Conservation (phyloP, 495 filamentous ascomycete genomes). For the Talaromyces proteolyticus region DNA sequence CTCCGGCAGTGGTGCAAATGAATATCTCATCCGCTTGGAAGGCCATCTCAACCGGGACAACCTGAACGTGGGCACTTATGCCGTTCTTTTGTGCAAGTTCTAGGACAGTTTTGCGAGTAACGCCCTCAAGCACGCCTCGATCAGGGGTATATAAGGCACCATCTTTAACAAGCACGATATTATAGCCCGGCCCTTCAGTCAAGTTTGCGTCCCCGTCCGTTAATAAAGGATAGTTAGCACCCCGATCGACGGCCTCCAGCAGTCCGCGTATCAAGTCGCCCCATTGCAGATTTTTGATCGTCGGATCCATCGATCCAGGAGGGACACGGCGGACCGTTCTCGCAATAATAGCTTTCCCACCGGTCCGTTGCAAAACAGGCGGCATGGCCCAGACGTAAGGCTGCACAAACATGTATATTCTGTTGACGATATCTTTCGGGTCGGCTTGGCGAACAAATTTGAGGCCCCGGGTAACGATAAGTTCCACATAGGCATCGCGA, state of each 20-base stretch:
- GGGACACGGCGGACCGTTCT: conserved; percentile 29
- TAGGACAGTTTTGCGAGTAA: conserved; percentile 28
- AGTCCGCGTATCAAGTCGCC: conserved; percentile 29
- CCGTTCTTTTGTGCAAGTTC: conserved; percentile 18
- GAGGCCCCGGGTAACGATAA: conserved; percentile 35
- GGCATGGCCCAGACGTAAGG: conserved; percentile 35
- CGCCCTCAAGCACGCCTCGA: conserved; percentile 25
- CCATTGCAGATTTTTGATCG: conserved; percentile 37
- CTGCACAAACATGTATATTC: conserved; percentile 29
- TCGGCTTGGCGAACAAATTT: conserved; percentile 22
- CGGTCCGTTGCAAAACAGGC: conserved; percentile 23
- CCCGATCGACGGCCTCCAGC: conserved; percentile 22
- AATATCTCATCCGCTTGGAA: conserved; percentile 29
- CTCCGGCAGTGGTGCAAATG: conserved; percentile 33
- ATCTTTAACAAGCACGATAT: conserved; percentile 23
- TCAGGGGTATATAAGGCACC: conserved; percentile 24
- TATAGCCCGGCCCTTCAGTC: conserved; percentile 26
- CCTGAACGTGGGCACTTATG: conserved; percentile 16
- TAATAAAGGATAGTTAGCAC: conserved; percentile 27
- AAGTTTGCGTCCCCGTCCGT: conserved; percentile 31
- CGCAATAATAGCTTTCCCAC: conserved; percentile 30
- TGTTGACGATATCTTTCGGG: conserved; percentile 17
- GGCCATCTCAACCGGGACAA: conserved; percentile 21
- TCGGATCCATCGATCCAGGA: conserved; percentile 30
- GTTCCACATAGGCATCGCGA: conserved; percentile 30